Percentiles rank a stretch among this genome's conserved stretches.
These are phyloP conservation scores for Penicillium sp. DNA, from an alignment of 2,329 filamentous ascomycete species.

Conservation along the genomic window DNA sequence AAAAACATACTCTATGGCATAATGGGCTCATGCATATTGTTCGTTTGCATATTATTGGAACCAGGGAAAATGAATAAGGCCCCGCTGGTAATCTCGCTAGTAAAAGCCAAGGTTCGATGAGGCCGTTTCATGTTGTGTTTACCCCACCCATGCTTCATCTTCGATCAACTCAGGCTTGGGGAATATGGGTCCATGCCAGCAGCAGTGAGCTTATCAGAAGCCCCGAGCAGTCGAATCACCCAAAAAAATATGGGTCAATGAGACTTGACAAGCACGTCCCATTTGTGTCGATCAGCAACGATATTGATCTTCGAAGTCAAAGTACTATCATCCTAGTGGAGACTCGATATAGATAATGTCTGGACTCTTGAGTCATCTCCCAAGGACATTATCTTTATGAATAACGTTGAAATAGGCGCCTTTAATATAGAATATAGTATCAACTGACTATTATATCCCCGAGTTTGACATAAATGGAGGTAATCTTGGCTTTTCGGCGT, in stretches of 20 bases:
- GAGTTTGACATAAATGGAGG: neutral
- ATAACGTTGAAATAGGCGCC: neutral
- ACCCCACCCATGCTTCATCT: conserved; percentile 1
- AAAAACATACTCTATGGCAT: neutral
- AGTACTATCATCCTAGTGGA: neutral
- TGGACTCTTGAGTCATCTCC: neutral
- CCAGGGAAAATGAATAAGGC: neutral
- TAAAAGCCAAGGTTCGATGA: conserved; percentile 4
- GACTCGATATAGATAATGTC: neutral
- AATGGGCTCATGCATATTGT: neutral
- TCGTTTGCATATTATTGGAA: neutral
- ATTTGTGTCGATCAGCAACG: neutral
- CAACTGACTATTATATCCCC: neutral
- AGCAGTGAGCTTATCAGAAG: too few relatives aligned
- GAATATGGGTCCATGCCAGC: neutral
- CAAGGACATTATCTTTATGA: too few relatives aligned
- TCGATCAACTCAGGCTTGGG: neutral
- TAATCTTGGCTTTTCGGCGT: neutral
- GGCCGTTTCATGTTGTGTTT: conserved; percentile 1
- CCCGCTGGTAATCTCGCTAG: conserved; percentile 7
- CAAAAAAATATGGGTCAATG: neutral
- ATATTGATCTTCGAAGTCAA: neutral
- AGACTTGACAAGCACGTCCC: neutral
- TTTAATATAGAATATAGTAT: neutral
- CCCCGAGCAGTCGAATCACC: neutral